Base-by-base conservation (phyloP, 1,284 basidiomycete genomes). In the Apiotrichum porosum region DNA sequence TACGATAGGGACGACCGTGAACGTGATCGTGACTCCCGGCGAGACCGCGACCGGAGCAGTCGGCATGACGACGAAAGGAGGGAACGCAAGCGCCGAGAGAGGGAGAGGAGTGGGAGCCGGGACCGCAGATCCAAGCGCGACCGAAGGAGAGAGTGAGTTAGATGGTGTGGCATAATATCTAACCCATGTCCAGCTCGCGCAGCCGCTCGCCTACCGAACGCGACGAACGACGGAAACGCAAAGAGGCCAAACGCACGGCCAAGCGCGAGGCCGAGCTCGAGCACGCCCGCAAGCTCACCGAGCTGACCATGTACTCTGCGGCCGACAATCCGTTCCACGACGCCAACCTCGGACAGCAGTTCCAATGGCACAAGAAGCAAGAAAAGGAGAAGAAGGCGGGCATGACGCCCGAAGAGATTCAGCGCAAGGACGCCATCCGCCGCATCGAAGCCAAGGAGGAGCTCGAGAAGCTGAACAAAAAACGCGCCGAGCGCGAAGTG, bases 351-450 rank as follows among this genome's bases (percentile, higher is more conserved):
- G 85, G 84, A 19, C 88, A 97, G 65, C 88, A 91, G 69, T 98
- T 98, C 73, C 83, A 86, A 51, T 99, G 95, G 95, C 88, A 91
- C 73, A 99, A 99, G 79, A 98, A 98, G 77, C 81, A 84, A 31
- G 94, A 98, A 69, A 91, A 91, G 75, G 95, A 98, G 69, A 81
- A 83, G 65, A 97, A 94, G 72, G 76, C 83, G 49, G 95, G 95
- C 1, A 65, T 98, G 47, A 81, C 84, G 1, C 65, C 83, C 0
- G 84, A 83, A 2, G 94, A 99, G 65, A 80, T 87, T 3, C 84
- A 86, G 52, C 78, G 79, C 55, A 81, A 82, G 58, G 95, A 99
- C 74, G 84, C 84, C 3, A 71, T 88, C 21, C 76, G 94, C 43
- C 79, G 86, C 26, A 81, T 86, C 58, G 95, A 98, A 65, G 91